Evolutionary conservation across 371 early-diverging fungal genomes (phyloP), one percentile per base, ranked within the genome.

Genomic region (Apophysomyces trapeziformis): DNA sequence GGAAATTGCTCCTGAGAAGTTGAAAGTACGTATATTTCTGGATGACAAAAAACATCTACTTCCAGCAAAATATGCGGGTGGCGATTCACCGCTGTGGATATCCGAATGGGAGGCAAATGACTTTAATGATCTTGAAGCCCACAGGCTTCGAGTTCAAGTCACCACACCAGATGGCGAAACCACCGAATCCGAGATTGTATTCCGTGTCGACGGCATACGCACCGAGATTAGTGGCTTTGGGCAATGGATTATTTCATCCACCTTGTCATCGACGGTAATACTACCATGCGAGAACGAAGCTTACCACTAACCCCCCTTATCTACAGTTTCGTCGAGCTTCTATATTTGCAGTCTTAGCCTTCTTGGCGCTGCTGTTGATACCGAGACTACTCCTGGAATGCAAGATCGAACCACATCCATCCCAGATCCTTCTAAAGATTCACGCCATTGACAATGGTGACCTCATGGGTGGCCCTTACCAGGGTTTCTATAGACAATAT

Each of bases 221-320:
- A 74, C 79, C 35, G 77, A 85, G 13, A 85, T 91, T 35, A 87
- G 85, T 7, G 90, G 91, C 4, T 69, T 85, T 7, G 93, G 92
- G 46, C 93, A 91, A 65, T 91, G 86, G 75, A 86, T 95, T 44
- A 90, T 94, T 68, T 73, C 80, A 54, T 75, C 87, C 12, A 75
- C 85, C 45, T 82, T 90, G 73, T 76, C 83, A 1, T 47, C 72
- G 11, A 65, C 82, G 60, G 86, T 87, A 79, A 75, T 41, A 7
- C 32, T 36, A 50, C 3, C 38, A 16, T 4, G 16, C 26, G 21
- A 64, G 21, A 44, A 21, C 18, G 6, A 50, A 54, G 13, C 21
- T 26, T 26, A 26, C 32, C 32, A 2, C 61, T 35, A 32, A 36
- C 18, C 16, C 37, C 46, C 13, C 3, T 14, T 18, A 38, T 54